Conservation (phyloP, 2,329 filamentous ascomycete species). For the Teratosphaeria viscida region DNA sequence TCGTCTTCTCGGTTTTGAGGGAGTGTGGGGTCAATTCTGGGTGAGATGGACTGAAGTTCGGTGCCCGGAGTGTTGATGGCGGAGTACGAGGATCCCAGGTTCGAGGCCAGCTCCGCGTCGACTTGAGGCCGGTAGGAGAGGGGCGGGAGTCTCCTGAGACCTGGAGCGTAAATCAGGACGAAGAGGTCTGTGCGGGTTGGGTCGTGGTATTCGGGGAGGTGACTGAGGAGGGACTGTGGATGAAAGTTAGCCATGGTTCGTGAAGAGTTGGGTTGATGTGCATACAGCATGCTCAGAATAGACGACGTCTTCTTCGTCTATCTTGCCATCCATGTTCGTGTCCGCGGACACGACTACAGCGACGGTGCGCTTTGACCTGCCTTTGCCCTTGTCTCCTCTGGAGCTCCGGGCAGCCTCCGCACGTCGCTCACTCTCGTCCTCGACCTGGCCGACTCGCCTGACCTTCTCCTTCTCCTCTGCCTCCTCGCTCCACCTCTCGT, state of each 20-base stretch:
- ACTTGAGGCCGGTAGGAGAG: constrained; percentile 26
- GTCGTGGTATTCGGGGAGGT: constrained; percentile 70
- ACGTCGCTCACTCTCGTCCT: constrained; percentile 15
- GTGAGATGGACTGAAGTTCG: constrained; percentile 39
- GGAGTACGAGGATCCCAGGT: constrained; percentile 73
- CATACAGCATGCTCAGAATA: constrained; percentile 10
- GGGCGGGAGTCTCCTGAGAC: constrained; percentile 47
- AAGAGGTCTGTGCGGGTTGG: constrained; percentile 67
- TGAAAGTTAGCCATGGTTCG: background rate
- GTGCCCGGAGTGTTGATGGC: constrained; percentile 65
- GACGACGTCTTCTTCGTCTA: constrained; percentile 38
- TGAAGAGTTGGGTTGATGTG: background rate
- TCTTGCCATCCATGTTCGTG: constrained; percentile 42
- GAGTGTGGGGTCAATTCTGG: constrained; percentile 25
- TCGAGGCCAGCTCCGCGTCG: constrained; percentile 45
- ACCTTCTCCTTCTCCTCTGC: constrained; percentile 50
- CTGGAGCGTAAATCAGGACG: constrained; percentile 79
- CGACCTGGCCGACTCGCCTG: constrained; percentile 11
- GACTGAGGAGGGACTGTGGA: constrained; percentile 59
- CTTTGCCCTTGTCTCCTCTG: constrained; percentile 12
- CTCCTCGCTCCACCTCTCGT: constrained; percentile 88
- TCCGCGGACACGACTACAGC: constrained; percentile 82
- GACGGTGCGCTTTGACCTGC: constrained; percentile 54
- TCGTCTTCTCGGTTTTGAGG: constrained; percentile 3
- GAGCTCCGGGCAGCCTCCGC: constrained; percentile 10